phyloP scores from a whole-genome alignment of 192 early-diverging fungal species.

The Piromyces finnis region DNA sequence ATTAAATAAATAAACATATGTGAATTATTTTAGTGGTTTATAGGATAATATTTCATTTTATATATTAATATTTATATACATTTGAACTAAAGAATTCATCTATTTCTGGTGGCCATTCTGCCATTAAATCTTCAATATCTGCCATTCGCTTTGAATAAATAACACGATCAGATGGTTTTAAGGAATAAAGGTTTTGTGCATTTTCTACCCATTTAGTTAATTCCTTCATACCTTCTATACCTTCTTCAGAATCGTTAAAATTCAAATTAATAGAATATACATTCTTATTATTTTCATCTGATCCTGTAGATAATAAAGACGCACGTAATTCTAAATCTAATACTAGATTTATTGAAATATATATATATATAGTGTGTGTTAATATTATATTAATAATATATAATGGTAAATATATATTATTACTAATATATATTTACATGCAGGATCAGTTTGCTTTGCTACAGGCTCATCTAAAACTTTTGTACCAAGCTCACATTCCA shows the following conservation, averaged over 20 bases:
- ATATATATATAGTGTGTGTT: too few relatives aligned
- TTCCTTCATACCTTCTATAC: conserved; percentile 8
- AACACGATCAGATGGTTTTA: conserved; percentile 17
- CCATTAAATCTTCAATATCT: conserved; percentile 39
- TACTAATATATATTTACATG: conserved; percentile 8
- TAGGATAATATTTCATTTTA: too few relatives aligned
- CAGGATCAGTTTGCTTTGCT: conserved; percentile 26
- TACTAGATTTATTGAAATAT: conserved; percentile 7
- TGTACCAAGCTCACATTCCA: conserved; percentile 12
- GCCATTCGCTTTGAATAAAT: conserved; percentile 26
- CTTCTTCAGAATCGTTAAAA: background rate
- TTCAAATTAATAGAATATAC: background rate
- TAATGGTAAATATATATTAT: too few relatives aligned
- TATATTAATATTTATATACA: conserved; percentile 10
- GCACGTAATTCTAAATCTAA: conserved; percentile 28
- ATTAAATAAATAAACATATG: too few relatives aligned
- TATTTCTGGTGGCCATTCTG: conserved; percentile 29
- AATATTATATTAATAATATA: too few relatives aligned
- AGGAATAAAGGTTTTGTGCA: conserved; percentile 25
- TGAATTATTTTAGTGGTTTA: too few relatives aligned
- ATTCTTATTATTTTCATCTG: conserved; percentile 5
- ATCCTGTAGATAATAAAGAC: conserved; percentile 13
- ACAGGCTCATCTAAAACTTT: conserved; percentile 27
- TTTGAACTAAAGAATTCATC: conserved; percentile 7
- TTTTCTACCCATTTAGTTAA: conserved; percentile 31